phyloP scores from a whole-genome alignment of 2,329 filamentous ascomycete genomes.

The Bipolaris gigantea region DNA sequence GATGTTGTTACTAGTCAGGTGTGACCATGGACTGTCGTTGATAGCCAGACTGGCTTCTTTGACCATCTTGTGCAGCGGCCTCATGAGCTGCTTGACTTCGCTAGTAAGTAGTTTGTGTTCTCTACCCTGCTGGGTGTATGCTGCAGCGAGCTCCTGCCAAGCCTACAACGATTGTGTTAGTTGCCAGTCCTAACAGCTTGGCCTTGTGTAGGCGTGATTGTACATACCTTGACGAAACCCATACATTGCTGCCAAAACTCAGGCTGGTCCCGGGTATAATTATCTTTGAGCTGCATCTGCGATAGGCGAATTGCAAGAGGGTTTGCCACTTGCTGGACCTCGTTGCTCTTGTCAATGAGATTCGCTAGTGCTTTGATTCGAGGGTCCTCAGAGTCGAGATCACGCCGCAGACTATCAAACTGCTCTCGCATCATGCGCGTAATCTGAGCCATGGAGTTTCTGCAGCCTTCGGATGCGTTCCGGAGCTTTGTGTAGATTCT shows the following conservation, averaged over 20 bases:
- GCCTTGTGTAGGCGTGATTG: slow-evolving; percentile 6
- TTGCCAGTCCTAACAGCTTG: slow-evolving; percentile 12
- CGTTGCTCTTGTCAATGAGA: slow-evolving; percentile 71
- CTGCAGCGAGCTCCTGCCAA: slow-evolving; percentile 66
- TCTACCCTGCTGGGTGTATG: slow-evolving; percentile 39
- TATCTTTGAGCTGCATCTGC: slow-evolving; percentile 82
- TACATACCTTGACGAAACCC: slow-evolving; percentile 62
- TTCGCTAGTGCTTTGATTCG: slow-evolving; percentile 50
- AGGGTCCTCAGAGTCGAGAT: slow-evolving; percentile 40
- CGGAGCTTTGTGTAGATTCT: slow-evolving; percentile 77
- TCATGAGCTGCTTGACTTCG: slow-evolving; percentile 73
- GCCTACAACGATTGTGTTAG: slow-evolving; percentile 51
- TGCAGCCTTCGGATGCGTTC: slow-evolving; percentile 71
- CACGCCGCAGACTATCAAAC: slow-evolving; percentile 33
- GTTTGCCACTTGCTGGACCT: slow-evolving; percentile 73
- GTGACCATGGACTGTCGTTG: slow-evolving; percentile 64
- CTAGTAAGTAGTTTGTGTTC: slow-evolving; percentile 55
- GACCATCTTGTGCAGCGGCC: slow-evolving; percentile 78
- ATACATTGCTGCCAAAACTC: slow-evolving; percentile 73
- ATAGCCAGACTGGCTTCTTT: slow-evolving; percentile 79
- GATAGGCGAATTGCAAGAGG: slow-evolving; percentile 72
- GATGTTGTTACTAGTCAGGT: slow-evolving; percentile 49
- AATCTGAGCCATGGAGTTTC: slow-evolving; percentile 66
- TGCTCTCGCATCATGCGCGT: slow-evolving; percentile 32
- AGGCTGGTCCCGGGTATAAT: slow-evolving; percentile 66